A percentile compares a stretch with the other conserved stretches of the same genome.
Evolutionary conservation across 2,329 filamentous ascomycete species (phyloP).

Genomic region (Sclerotiophoma versabilis): DNA sequence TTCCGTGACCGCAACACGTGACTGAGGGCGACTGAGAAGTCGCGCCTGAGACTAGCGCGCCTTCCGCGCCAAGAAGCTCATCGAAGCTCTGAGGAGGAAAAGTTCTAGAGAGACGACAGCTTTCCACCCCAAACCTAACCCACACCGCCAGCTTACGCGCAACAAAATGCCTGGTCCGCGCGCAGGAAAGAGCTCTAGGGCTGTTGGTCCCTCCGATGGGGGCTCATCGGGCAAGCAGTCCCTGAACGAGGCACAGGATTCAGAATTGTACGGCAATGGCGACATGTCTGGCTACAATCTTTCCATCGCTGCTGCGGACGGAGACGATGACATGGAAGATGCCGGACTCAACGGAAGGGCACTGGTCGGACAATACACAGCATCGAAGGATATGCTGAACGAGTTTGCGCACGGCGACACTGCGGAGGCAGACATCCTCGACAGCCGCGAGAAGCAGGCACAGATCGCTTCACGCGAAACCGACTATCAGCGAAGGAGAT

Average conservation of each 20-base stretch:
- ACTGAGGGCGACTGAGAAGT: not conserved
- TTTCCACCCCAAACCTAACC: slow-evolving; percentile 5
- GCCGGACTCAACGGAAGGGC: slow-evolving; percentile 71
- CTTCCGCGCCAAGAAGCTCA: slow-evolving; percentile 15
- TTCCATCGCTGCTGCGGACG: slow-evolving; percentile 81
- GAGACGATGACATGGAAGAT: slow-evolving; percentile 80
- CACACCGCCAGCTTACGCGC: slow-evolving; percentile 28
- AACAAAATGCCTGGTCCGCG: slow-evolving; percentile 46
- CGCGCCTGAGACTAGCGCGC: slow-evolving; percentile 11
- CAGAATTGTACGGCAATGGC: slow-evolving; percentile 78
- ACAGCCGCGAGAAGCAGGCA: slow-evolving; percentile 85
- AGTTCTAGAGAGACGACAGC: slow-evolving; percentile 6
- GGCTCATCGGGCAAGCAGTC: slow-evolving; percentile 89
- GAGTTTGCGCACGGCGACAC: slow-evolving; percentile 91
- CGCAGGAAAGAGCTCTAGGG: slow-evolving; percentile 75
- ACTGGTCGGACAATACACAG: slow-evolving; percentile 94
- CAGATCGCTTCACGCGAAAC: slow-evolving; percentile 93
- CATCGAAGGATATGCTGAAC: slow-evolving; percentile 88
- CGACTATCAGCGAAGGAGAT: slow-evolving; percentile 95
- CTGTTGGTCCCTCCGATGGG: slow-evolving; percentile 78
- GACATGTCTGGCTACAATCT: slow-evolving; percentile 90
- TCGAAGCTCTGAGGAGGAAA: slow-evolving; percentile 17
- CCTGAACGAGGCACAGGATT: slow-evolving; percentile 88
- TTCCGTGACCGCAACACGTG: too few species aligned
- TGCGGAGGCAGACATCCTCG: slow-evolving; percentile 89